Evolutionary conservation across 2,329 filamentous ascomycete species (phyloP), one percentile per base, ranked within the genome.

Genomic region (Penicillium sp.): DNA sequence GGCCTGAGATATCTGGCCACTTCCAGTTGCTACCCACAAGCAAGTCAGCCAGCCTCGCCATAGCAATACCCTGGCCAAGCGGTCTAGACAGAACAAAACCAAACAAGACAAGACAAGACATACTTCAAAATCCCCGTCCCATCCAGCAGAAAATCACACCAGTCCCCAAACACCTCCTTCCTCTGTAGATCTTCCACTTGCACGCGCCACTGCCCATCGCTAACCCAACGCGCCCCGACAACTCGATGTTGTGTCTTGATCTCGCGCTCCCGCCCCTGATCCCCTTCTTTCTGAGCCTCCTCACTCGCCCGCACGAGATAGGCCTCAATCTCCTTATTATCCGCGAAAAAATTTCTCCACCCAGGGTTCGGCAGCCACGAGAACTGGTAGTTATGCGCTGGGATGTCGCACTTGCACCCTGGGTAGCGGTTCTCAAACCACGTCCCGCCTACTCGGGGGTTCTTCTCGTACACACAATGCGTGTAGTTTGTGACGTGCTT

Each of bases 331-430:
- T 81, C 78, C n/a, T 67, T 64, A 1, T 75, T 74, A 6, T 67
- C 70, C 2, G 78, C 77, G 52, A 79, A 82, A 46, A 77, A 77
- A 15, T 75, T 73, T 0, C 73, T 74, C 79, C 79, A 82, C 23
- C 76, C 71, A 0, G 78, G 77, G 31, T 81, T 81, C 3, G 78
- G 76, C n/a, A 76, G 76, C 59, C 78, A 82, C 2, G 74, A 77
- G 30, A 75, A 76, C 26, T 75, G 70, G 59, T 81, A 81, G n/a
- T 77, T 77, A 47, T 61, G 59, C 11, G 59, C 53, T 21, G 59
- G 59, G 46, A 61, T 61, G 41, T 65, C 76, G 72, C 63, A 71
- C 78, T 35, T 70, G 69, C 31, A 79, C 76, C 21, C 79, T 76
- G 0, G 71, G 69, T 61, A 53, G 17, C 51, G 19, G 35, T 53